phyloP scores from a whole-genome alignment of 2,329 filamentous ascomycete genomes.

The Penicillium sp. region DNA sequence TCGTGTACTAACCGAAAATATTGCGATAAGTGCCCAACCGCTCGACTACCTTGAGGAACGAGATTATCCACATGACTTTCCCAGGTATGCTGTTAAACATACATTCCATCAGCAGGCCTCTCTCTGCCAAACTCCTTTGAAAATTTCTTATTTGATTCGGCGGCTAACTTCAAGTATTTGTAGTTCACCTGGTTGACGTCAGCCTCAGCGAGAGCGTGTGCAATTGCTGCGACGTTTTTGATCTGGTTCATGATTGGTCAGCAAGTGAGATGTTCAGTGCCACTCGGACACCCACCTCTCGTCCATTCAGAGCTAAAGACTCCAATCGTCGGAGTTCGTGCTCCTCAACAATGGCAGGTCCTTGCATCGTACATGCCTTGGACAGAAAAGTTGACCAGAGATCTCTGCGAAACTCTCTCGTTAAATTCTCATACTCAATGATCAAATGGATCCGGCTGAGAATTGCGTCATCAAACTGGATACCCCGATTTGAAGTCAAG shows the following conservation, averaged over 20 bases:
- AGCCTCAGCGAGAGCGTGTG: slow-evolving; percentile 17
- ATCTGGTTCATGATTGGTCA: slow-evolving; percentile 15
- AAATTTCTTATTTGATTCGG: slow-evolving; percentile 13
- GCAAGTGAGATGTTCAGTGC: slow-evolving; percentile 3
- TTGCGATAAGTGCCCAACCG: neutral
- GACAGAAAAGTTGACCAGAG: slow-evolving; percentile 34
- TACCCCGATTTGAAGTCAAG: slow-evolving; percentile 41
- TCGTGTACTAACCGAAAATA: slow-evolving; percentile 10
- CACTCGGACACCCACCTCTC: slow-evolving; percentile 13
- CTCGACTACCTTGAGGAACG: neutral
- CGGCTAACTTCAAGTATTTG: slow-evolving; percentile 14
- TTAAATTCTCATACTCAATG: slow-evolving; percentile 34
- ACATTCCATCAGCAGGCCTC: slow-evolving; percentile 7
- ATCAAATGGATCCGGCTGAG: slow-evolving; percentile 37
- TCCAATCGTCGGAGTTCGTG: slow-evolving; percentile 8
- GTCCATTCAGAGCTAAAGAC: slow-evolving; percentile 13
- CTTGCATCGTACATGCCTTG: slow-evolving; percentile 18
- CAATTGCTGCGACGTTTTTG: slow-evolving; percentile 18
- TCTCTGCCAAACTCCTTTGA: slow-evolving; percentile 14
- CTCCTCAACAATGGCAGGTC: slow-evolving; percentile 11
- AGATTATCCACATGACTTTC: slow-evolving; percentile 1
- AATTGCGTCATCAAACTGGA: slow-evolving; percentile 40
- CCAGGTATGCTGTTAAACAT: slow-evolving; percentile 5
- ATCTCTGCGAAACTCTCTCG: slow-evolving; percentile 19
- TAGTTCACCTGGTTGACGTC: slow-evolving; percentile 11